Evolutionary conservation across 805 yeast species (phyloP).

Genomic region (Metschnikowia drakensbergensis): DNA sequence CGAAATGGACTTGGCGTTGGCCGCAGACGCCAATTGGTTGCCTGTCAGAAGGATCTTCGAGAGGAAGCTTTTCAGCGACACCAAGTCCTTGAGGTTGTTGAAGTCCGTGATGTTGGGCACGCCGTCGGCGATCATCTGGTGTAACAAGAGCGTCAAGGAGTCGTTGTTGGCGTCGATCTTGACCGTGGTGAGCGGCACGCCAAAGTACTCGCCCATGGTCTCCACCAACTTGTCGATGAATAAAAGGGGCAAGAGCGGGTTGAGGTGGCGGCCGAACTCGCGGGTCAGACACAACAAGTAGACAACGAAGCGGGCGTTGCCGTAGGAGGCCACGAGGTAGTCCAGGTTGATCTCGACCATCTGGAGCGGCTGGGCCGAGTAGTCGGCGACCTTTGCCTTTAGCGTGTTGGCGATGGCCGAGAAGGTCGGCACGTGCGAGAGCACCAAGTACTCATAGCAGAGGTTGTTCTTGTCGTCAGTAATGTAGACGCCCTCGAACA

Average conservation of each 20-base stretch:
- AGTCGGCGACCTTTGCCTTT: constrained; percentile 10
- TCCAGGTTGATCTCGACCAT: constrained; percentile 30
- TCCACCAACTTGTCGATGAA: constrained; percentile 49
- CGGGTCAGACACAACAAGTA: constrained; percentile 26
- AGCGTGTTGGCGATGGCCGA: constrained; percentile 23
- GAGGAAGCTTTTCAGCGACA: constrained; percentile 61
- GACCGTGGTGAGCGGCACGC: constrained; percentile 47
- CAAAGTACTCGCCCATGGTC: constrained; percentile 57
- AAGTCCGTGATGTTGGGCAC: constrained; percentile 69
- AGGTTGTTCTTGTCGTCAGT: constrained; percentile 32
- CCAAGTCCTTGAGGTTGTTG: constrained; percentile 62
- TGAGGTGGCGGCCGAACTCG: constrained; percentile 18
- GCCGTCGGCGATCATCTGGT: constrained; percentile 77
- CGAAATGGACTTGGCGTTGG: constrained; percentile 21
- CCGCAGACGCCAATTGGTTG: constrained; percentile 29
- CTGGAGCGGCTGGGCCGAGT: constrained; percentile 12
- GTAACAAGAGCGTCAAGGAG: constrained; percentile 63
- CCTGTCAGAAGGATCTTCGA: constrained; percentile 47
- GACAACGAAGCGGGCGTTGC: constrained; percentile 22
- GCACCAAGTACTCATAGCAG: constrained; percentile 35
- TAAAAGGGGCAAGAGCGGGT: constrained; percentile 54
- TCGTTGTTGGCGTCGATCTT: constrained; percentile 70
- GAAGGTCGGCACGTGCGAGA: constrained; percentile 31
- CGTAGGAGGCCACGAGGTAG: constrained; percentile 25
- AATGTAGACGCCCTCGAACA: constrained; percentile 44